Evolutionary conservation across 768 basidiomycete genomes (phyloP).

Genomic region (Leccinum uliginosum): DNA sequence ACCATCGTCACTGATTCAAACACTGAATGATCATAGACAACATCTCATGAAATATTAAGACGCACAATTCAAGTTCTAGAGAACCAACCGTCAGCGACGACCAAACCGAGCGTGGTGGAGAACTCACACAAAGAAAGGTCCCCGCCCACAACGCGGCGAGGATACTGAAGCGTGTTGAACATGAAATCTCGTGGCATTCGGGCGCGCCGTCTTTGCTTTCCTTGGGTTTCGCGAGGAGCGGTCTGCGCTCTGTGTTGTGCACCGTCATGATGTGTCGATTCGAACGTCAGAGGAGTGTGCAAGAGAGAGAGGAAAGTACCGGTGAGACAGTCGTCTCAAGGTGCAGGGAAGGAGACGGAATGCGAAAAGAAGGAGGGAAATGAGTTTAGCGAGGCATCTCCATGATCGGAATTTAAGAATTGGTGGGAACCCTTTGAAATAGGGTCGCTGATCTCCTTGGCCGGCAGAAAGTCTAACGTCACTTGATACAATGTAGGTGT

Average conservation of each 20-base stretch:
- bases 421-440: background rate
- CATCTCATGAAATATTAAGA: background rate
- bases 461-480: background rate
- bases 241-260: constrained; percentile 22
- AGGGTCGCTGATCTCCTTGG: background rate
- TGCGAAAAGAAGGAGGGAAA: background rate
- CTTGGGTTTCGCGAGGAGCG: constrained; percentile 18
- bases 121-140: constrained; percentile 65
- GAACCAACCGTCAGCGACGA: background rate
- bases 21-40: background rate
- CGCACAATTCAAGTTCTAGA: background rate
- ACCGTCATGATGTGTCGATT: constrained; percentile 1
- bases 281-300: background rate
- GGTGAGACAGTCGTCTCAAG: background rate
- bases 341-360: background rate
- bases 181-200: constrained; percentile 60
- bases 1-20: constrained; percentile 21
- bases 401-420: background rate
- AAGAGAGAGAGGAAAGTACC: background rate
- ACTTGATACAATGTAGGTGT: background rate
- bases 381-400: background rate
- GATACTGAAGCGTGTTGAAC: constrained; percentile 54
- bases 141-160: constrained; percentile 65
- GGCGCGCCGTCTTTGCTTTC: background rate
- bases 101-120: background rate